Conservation (phyloP, 2,329 filamentous ascomycete genomes). For the Pseudogymnoascus sp. region DNA sequence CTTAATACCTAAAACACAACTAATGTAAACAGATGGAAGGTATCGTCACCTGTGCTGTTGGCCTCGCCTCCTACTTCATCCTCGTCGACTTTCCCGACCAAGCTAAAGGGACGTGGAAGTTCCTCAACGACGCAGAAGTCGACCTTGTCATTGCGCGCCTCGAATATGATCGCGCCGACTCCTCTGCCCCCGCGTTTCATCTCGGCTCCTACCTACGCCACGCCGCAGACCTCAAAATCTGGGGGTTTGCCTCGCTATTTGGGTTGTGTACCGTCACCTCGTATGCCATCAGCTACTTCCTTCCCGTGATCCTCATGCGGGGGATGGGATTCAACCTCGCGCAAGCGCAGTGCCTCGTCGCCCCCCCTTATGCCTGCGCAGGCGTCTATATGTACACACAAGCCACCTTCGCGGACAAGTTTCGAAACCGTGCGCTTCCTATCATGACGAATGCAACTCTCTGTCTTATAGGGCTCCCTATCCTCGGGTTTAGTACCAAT, state of each 20-base stretch:
- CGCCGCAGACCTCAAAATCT: slow-evolving; percentile 46
- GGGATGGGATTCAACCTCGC: slow-evolving; percentile 46
- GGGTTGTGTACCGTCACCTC: slow-evolving; percentile 61
- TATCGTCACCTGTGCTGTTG: slow-evolving; percentile 45
- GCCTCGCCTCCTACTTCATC: slow-evolving; percentile 49
- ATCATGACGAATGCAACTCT: slow-evolving; percentile 40
- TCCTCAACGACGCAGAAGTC: slow-evolving; percentile 41
- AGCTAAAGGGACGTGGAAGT: slow-evolving; percentile 34
- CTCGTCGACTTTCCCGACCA: slow-evolving; percentile 55
- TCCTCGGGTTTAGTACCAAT: slow-evolving; percentile 41
- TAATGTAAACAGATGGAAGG: slow-evolving; percentile 27
- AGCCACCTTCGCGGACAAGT: slow-evolving; percentile 45
- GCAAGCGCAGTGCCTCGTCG: slow-evolving; percentile 45
- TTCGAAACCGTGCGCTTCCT: slow-evolving; percentile 41
- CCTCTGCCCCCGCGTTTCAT: slow-evolving; percentile 36
- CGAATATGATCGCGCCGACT: slow-evolving; percentile 47
- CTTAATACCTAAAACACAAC: not conserved
- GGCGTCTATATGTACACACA: slow-evolving; percentile 37
- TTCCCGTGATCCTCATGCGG: slow-evolving; percentile 59
- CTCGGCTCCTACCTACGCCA: slow-evolving; percentile 37
- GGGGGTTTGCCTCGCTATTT: slow-evolving; percentile 50
- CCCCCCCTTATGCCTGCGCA: slow-evolving; percentile 42
- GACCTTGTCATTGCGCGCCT: slow-evolving; percentile 43
- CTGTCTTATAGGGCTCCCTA: slow-evolving; percentile 24
- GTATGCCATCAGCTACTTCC: slow-evolving; percentile 68